Conservation (phyloP, 352 stramenopile genomes). For the Ophiocytium majus region DNA sequence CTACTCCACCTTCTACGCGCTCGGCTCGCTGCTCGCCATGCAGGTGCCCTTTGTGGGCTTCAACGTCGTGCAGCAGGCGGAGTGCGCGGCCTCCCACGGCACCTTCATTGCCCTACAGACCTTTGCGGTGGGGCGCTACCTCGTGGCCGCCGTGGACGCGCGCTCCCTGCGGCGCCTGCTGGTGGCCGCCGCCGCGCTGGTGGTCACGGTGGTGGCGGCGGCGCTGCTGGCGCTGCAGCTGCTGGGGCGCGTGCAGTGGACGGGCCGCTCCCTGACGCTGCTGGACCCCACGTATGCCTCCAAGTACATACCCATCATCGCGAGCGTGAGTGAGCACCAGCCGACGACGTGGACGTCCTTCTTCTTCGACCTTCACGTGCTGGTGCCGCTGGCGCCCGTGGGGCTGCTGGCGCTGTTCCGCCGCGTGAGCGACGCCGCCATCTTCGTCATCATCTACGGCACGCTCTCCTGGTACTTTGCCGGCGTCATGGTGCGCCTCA, state of each 20-base stretch:
- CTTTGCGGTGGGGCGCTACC: conserved; percentile 47
- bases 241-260: conserved; percentile 79
- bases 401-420: conserved; percentile 83
- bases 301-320: conserved; percentile 86
- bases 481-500: conserved; percentile 84
- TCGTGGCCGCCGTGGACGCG: conserved; percentile 51
- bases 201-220: conserved; percentile 66
- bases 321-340: conserved; percentile 86
- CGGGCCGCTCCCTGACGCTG: conserved; percentile 78
- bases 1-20: conserved; percentile 94
- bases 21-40: conserved; percentile 92
- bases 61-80: conserved; percentile 81
- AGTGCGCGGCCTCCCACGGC: conserved; percentile 73
- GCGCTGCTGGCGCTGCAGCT: conserved; percentile 74
- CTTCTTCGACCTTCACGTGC: conserved; percentile 85
- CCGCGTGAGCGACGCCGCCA: conserved; percentile 76
- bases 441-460: conserved; percentile 86
- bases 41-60: conserved; percentile 93
- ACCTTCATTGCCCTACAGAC: conserved; percentile 86
- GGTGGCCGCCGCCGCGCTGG: conserved; percentile 62
- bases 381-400: conserved; percentile 81
- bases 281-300: conserved; percentile 80
- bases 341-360: conserved; percentile 87
- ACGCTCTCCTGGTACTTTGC: conserved; percentile 86
- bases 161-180: conserved; percentile 73